phyloP scores from a whole-genome alignment of 2,329 filamentous ascomycete species.

The Furcasterigmium furcatum region DNA sequence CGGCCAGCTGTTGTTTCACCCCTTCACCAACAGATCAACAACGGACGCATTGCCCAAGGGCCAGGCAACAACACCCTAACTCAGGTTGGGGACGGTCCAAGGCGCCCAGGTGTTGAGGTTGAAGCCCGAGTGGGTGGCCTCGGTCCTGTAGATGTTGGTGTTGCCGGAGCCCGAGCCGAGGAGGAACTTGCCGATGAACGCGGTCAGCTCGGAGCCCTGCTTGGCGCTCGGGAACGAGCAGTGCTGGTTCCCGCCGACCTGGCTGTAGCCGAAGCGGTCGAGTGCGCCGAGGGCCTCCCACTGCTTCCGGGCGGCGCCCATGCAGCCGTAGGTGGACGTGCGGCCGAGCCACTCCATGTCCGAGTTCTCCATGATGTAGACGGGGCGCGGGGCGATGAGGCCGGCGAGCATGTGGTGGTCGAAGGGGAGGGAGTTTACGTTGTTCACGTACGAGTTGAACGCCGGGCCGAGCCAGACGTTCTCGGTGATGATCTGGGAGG shows the following conservation, averaged over 20 bases:
- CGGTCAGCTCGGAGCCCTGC: conserved; percentile 38
- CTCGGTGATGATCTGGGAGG: conserved; percentile 46
- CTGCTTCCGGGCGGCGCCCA: conserved; percentile 41
- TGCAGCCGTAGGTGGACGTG: conserved; percentile 44
- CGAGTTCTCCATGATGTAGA: conserved; percentile 49
- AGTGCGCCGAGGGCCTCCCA: conserved; percentile 44
- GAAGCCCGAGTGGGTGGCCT: conserved; percentile 8
- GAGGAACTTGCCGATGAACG: conserved; percentile 47
- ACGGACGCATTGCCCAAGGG: no score
- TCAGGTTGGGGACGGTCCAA: conserved; percentile 7
- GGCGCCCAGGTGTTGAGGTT: conserved; percentile 10
- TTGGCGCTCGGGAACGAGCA: conserved; percentile 45
- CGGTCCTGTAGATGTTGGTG: conserved; percentile 7
- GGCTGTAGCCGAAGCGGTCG: conserved; percentile 46
- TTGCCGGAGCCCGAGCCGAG: conserved; percentile 15
- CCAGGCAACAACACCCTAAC: no score
- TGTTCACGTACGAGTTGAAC: conserved; percentile 51
- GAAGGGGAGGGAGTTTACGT: conserved; percentile 38
- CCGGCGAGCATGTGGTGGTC: conserved; percentile 52
- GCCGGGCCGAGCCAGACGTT: conserved; percentile 49
- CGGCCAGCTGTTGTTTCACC: no score
- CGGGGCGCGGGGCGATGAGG: conserved; percentile 44
- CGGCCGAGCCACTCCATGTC: conserved; percentile 47
- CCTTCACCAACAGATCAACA: no score
- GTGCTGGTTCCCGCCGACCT: conserved; percentile 43